phyloP scores from a whole-genome alignment of 306 rosid genomes.

The Prunus mume region DNA sequence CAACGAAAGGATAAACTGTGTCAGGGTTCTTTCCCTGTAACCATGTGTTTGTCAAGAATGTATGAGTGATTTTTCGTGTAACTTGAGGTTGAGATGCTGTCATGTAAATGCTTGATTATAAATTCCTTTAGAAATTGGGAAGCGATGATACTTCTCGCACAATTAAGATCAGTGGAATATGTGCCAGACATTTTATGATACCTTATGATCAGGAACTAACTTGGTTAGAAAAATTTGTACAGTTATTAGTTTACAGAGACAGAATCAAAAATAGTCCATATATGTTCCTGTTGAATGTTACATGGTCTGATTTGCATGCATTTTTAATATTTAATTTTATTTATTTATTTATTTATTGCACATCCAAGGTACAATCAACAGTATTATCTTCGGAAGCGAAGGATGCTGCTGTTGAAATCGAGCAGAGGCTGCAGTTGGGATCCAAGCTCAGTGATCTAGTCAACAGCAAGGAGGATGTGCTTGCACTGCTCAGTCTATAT shows the following conservation, averaged over 20 bases:
- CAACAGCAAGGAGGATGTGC: conserved; percentile 57
- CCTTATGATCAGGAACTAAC: background rate
- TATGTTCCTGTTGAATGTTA: background rate
- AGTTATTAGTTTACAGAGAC: no score
- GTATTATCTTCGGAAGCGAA: conserved; percentile 71
- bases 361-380: conserved; percentile 40
- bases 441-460: conserved; percentile 79
- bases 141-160: background rate
- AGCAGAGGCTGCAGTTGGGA: conserved; percentile 72
- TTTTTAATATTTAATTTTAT: no score
- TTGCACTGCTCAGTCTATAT: conserved; percentile 65
- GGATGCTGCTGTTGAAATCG: conserved; percentile 79
- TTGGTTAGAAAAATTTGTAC: no score
- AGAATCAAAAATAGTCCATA: background rate
- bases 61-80: background rate
- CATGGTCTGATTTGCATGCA: conserved; percentile 14
- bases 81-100: background rate
- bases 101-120: background rate
- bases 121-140: background rate
- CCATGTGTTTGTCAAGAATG: background rate
- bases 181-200: background rate
- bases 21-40: background rate
- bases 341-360: conserved; percentile 16
- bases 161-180: background rate
- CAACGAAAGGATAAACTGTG: background rate